These are phyloP conservation scores for Citropsis articulata DNA, from an alignment of 345 rosid species.

Conservation along the genomic window DNA sequence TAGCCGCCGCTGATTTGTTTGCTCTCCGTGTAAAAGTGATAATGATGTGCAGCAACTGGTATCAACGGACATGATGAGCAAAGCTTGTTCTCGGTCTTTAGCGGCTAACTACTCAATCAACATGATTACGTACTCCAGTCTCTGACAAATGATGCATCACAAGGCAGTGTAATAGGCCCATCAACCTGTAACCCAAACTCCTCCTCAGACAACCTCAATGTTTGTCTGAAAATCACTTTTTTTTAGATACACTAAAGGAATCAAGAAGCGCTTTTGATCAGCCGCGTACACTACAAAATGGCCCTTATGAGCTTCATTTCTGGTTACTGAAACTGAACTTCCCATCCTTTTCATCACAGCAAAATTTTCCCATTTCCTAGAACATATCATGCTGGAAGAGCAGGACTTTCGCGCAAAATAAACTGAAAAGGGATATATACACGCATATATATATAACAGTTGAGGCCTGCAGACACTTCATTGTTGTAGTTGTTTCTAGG, in stretches of 20 bases:
- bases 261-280: neutral
- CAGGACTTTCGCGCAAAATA: too few relatives aligned
- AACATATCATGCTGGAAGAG: neutral
- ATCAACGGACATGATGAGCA: neutral
- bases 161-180: slow-evolving; percentile 9
- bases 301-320: neutral
- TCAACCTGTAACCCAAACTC: slow-evolving; percentile 4
- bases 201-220: neutral
- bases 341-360: neutral
- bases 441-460: too few relatives aligned
- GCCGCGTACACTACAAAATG: neutral
- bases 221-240: neutral
- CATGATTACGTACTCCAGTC: neutral
- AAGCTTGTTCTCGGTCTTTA: slow-evolving; percentile 1
- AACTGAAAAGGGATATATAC: too few relatives aligned
- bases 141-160: neutral
- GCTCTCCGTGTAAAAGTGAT: neutral
- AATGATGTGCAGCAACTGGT: neutral
- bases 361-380: neutral
- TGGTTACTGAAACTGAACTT: neutral
- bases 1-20: neutral
- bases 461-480: too few relatives aligned
- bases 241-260: neutral
- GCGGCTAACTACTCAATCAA: neutral
- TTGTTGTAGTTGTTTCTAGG: too few relatives aligned